Base-by-base conservation (phyloP, 2,329 filamentous ascomycete genomes). In the Aspergillus versicolor region DNA sequence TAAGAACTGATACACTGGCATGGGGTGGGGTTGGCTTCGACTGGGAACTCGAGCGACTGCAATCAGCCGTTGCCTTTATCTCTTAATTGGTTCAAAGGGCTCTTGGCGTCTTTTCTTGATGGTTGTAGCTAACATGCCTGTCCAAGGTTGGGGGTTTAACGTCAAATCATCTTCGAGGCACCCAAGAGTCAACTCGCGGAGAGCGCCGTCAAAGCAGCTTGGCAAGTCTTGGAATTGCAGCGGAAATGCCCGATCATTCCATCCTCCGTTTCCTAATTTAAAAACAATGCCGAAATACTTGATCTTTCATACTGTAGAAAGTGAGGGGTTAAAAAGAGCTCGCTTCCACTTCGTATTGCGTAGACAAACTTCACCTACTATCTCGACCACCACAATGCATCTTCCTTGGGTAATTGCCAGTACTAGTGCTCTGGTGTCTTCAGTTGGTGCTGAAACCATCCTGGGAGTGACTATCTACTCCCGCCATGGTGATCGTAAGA, bases 401-500 rank as follows among this genome's bases (percentile, higher is more conserved):
- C 43, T 53, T 15, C 27, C 51, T 21, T 9, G 46, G n/a, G 17
- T 30, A 22, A 12, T 30, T 19, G 30, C 19, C n/a, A 42, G 46
- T 21, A 41, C 42, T 5, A 9, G 50, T 4, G 43, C 30, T 43
- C 30, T 53, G 4, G 5, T 40, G 21, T 37, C 21, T 4, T 41
- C 43, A 15, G 51, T 21, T n/a, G 17, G 15, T 12, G 51, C 51
- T 6, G 43, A 53, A 38, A 53, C 51, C 8, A 46, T 53, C 19
- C 32, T 53, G 3, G 51, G 51, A 27, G 51, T 46, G 2, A 47
- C 51, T n/a, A 32, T 53, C 5, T 53, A 53, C 9, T 41, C 51
- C 19, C 51, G 51, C 30, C 51, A 53, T 53, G 51, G 51, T 12
- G 51, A 53, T 27, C 51, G 51, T 53, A 27, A 27, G 51, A 11